Evolutionary conservation across 176 grass and related monocot genomes (phyloP).

Genomic region (Hordeum marinum): DNA sequence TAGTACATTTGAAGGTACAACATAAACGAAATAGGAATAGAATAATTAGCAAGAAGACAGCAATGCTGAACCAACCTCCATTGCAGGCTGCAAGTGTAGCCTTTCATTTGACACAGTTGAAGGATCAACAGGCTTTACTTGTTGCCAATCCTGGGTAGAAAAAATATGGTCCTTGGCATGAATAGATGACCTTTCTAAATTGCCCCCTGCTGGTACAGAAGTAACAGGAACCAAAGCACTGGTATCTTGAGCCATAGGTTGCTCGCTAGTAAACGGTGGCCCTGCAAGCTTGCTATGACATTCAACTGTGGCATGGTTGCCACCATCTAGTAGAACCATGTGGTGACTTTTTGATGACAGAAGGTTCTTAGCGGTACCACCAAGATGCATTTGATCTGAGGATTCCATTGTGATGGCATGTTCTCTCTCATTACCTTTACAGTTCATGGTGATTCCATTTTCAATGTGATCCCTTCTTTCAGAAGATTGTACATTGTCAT

Average conservation of each 20-base stretch:
- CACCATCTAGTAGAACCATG: slow-evolving; percentile 20
- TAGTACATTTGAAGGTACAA: neutral
- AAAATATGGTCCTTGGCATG: slow-evolving; percentile 11
- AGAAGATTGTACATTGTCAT: slow-evolving; percentile 37
- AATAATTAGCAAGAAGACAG: slow-evolving; percentile 4
- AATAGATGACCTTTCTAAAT: slow-evolving; percentile 13
- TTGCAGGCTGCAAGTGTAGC: slow-evolving; percentile 13
- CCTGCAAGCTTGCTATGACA: slow-evolving; percentile 16
- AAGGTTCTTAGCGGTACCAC: slow-evolving; percentile 26
- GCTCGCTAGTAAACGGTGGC: slow-evolving; percentile 19
- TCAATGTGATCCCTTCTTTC: slow-evolving; percentile 35
- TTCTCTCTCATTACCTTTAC: slow-evolving; percentile 27
- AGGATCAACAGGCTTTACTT: slow-evolving; percentile 26
- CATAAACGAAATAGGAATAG: neutral
- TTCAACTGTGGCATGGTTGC: slow-evolving; percentile 17
- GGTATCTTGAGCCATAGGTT: slow-evolving; percentile 26
- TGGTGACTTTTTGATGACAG: slow-evolving; percentile 12
- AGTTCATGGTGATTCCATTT: slow-evolving; percentile 26
- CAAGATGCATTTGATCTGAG: neutral
- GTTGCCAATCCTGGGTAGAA: slow-evolving; percentile 5
- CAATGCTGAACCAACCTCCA: slow-evolving; percentile 36
- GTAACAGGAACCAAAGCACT: slow-evolving; percentile 22
- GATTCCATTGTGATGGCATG: slow-evolving; percentile 8
- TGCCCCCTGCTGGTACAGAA: neutral
- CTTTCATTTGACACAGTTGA: slow-evolving; percentile 33